Evolutionary conservation across 192 early-diverging fungal genomes (phyloP), one percentile per base, ranked within the genome.

Genomic region (Backusella morwellensis): DNA sequence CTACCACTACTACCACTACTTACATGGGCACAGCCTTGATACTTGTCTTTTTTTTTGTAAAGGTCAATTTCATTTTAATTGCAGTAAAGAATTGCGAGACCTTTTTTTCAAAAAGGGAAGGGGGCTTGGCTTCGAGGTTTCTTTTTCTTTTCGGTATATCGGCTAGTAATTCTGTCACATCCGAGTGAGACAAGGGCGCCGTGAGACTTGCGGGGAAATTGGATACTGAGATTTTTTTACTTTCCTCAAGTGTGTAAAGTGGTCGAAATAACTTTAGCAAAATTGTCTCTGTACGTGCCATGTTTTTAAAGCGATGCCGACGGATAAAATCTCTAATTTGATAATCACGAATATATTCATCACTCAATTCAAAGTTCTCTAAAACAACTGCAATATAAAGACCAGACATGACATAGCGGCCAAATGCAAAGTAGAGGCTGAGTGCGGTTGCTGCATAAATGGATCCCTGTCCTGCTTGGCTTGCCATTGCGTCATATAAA

Each of bases 361-460:
- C 88, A 0, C 78, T 82, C 6, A 83, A 77, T 66, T 88, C 88
- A 82, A 89, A 89, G 66, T 89, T 89, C 67, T 89, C 88, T 72
- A 87, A 78, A 74, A 89, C 83, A 12, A 89, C 85, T 32, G 87
- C 87, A 56, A 89, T 85, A 9, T 88, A 81, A 78, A 89, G 83
- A 56, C 86, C 88, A 32, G 87, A 69, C 54, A 88, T 66, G 2
- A 89, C 81, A 73, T 63, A 89, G 29, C 87, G 84, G 5, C 84
- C 85, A 73, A 87, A 87, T 35, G 80, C 76, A 72, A 84, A 83
- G 21, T 83, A 86, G 2, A 81, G 73, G 35, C 85, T 81, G 19
- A 83, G 71, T 66, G 83, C 83, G 17, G 86, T 70, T 0, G 80
- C 85, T 11, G 84, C 78, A 54, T 80, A 80, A 35, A 87, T 73